Conservation (phyloP, 176 grass and related monocot genomes). For the Rhynchospora pubera region DNA sequence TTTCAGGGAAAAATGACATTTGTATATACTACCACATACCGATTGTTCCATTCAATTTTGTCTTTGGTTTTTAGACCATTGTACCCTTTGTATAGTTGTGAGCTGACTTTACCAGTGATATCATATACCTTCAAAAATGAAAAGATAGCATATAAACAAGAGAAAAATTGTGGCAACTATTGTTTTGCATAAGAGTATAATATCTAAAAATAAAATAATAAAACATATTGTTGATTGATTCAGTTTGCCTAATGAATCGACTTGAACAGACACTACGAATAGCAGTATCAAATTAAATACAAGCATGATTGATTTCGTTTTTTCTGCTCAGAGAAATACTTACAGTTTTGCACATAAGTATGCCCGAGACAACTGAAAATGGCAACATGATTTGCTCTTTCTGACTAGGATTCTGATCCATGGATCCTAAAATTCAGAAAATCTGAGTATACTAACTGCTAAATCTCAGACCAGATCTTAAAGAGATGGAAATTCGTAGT, state of each 20-base stretch:
- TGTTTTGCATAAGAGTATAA: neutral
- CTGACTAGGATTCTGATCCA: slow-evolving; percentile 28
- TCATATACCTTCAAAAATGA: slow-evolving; percentile 42
- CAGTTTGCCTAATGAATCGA: neutral
- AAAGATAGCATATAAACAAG: neutral
- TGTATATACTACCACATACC: slow-evolving; percentile 26
- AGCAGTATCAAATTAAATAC: neutral
- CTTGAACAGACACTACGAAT: neutral
- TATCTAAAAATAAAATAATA: neutral
- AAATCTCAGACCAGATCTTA: neutral
- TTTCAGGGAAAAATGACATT: neutral
- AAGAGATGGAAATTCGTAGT: neutral
- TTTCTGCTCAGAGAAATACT: neutral
- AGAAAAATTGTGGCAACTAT: neutral
- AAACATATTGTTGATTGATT: neutral
- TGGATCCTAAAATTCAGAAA: neutral
- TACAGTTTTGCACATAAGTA: slow-evolving; percentile 37
- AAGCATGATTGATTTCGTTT: neutral
- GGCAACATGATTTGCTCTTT: slow-evolving; percentile 32
- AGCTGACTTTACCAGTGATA: slow-evolving; percentile 43
- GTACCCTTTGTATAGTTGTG: slow-evolving; percentile 43
- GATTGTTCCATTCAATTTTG: slow-evolving; percentile 77
- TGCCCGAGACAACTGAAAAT: slow-evolving; percentile 24
- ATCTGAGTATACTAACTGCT: neutral
- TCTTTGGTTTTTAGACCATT: slow-evolving; percentile 36